phyloP scores from a whole-genome alignment of 2,329 filamentous ascomycete species.

The Fusarium setosum region DNA sequence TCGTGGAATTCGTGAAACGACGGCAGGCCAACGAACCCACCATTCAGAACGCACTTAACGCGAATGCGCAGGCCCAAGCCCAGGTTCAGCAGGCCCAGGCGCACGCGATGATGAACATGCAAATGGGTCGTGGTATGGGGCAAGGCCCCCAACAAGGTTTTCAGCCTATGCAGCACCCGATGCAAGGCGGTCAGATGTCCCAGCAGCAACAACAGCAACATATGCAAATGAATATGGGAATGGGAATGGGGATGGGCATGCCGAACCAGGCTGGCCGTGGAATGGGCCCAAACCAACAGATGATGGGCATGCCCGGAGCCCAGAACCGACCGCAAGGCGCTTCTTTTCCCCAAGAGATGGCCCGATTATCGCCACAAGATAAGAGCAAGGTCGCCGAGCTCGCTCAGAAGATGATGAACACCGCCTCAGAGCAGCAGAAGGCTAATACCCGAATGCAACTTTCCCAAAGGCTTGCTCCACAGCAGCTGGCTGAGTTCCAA shows the following conservation, averaged over 20 bases:
- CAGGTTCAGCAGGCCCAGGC: slow-evolving; percentile 54
- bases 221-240: slow-evolving; percentile 42
- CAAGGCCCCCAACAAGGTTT: slow-evolving; percentile 65
- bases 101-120: slow-evolving; percentile 64
- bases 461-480: slow-evolving; percentile 53
- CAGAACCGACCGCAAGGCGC: slow-evolving; percentile 46
- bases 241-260: slow-evolving; percentile 49
- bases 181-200: slow-evolving; percentile 65
- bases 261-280: slow-evolving; percentile 51
- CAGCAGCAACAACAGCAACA: slow-evolving; percentile 52
- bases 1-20: slow-evolving; percentile 61
- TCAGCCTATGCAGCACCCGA: slow-evolving; percentile 68
- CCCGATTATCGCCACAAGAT: slow-evolving; percentile 56
- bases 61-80: slow-evolving; percentile 55
- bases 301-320: slow-evolving; percentile 51
- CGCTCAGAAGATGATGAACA: slow-evolving; percentile 54
- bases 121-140: slow-evolving; percentile 63
- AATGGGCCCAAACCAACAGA: slow-evolving; percentile 56
- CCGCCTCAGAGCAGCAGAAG: slow-evolving; percentile 59
- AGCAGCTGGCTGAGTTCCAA: slow-evolving; percentile 58
- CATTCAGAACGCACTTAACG: slow-evolving; percentile 63
- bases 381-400: slow-evolving; percentile 58
- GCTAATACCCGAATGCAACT: slow-evolving; percentile 44
- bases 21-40: slow-evolving; percentile 62
- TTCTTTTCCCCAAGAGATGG: slow-evolving; percentile 48